These are phyloP conservation scores for Escallonia herrerae DNA, from an alignment of 129 eudicot species.

Conservation along the genomic window DNA sequence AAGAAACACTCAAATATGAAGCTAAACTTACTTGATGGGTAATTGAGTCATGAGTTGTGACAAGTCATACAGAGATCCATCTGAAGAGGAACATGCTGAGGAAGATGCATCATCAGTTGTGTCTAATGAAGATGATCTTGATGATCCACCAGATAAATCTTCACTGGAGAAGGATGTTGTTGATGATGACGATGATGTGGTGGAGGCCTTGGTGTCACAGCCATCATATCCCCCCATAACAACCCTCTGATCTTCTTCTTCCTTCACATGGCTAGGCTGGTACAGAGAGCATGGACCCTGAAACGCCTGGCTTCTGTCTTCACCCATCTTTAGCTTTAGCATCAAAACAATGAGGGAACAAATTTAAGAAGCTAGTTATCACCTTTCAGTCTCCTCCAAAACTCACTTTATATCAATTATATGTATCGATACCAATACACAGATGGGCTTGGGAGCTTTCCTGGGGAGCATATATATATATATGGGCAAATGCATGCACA, in stretches of 20 bases:
- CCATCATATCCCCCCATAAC: neutral
- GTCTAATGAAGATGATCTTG: conserved; percentile 40
- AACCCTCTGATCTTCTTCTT: neutral
- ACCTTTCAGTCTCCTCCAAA: no score
- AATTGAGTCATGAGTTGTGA: conserved; percentile 38
- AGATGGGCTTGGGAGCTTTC: conserved; percentile 8
- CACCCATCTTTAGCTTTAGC: conserved; percentile 6
- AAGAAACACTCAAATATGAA: neutral
- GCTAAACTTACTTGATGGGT: conserved; percentile 73
- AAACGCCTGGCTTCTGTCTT: conserved; percentile 9
- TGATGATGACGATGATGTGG: conserved; percentile 11
- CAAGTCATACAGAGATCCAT: neutral
- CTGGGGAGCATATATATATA: conserved; percentile 21
- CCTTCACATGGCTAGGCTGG: conserved; percentile 7
- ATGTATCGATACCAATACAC: neutral
- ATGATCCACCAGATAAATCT: conserved; percentile 24
- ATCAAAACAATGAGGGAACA: neutral
- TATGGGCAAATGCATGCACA: conserved; percentile 5
- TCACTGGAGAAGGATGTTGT: neutral
- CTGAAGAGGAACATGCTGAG: conserved; percentile 14
- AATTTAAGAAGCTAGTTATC: neutral
- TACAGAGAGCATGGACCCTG: conserved; percentile 3
- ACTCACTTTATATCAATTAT: neutral
- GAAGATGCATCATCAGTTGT: conserved; percentile 61
- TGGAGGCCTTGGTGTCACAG: neutral